Percentiles rank a stretch among this genome's conserved stretches.
These are phyloP conservation scores for Neospermospora avenae DNA, from an alignment of 2,329 filamentous ascomycete genomes.

Conservation along the genomic window DNA sequence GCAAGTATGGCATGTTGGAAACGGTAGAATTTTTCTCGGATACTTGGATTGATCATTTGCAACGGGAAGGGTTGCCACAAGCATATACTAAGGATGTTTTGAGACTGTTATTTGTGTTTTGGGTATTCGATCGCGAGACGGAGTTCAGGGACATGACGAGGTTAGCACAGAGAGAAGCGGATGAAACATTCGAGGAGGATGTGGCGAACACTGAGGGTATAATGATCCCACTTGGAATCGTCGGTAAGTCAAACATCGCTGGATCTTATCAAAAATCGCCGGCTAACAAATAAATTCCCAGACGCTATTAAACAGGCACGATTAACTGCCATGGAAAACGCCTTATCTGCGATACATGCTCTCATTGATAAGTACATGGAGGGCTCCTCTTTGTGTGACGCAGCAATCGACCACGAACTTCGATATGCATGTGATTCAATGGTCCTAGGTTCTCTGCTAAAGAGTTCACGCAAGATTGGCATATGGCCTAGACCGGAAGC, in stretches of 20 bases:
- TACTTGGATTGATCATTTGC: slow-evolving; percentile 39
- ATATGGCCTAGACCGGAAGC: slow-evolving; percentile 26
- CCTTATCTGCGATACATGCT: slow-evolving; percentile 18
- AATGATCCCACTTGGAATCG: slow-evolving; percentile 13
- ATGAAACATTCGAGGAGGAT: slow-evolving; percentile 21
- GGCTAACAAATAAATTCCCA: not conserved
- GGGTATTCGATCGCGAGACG: slow-evolving; percentile 21
- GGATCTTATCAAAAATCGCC: not conserved
- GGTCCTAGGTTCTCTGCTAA: slow-evolving; percentile 28
- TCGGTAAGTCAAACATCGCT: slow-evolving; percentile 11
- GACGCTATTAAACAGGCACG: slow-evolving; percentile 21
- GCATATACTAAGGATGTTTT: slow-evolving; percentile 22
- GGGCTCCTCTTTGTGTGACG: slow-evolving; percentile 16
- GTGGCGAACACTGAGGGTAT: slow-evolving; percentile 5
- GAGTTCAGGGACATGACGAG: slow-evolving; percentile 25
- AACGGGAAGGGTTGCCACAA: slow-evolving; percentile 22
- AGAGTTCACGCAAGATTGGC: slow-evolving; percentile 25
- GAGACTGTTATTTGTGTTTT: slow-evolving; percentile 23
- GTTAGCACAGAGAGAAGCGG: slow-evolving; percentile 21
- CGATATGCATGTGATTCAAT: slow-evolving; percentile 26
- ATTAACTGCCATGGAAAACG: slow-evolving; percentile 17
- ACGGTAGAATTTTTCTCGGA: slow-evolving; percentile 42
- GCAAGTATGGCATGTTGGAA: slow-evolving; percentile 43
- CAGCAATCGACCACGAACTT: slow-evolving; percentile 19
- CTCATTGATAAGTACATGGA: slow-evolving; percentile 24